Evolutionary conservation across 2,329 filamentous ascomycete species (phyloP).

Genomic region (Diaporthe sp.): DNA sequence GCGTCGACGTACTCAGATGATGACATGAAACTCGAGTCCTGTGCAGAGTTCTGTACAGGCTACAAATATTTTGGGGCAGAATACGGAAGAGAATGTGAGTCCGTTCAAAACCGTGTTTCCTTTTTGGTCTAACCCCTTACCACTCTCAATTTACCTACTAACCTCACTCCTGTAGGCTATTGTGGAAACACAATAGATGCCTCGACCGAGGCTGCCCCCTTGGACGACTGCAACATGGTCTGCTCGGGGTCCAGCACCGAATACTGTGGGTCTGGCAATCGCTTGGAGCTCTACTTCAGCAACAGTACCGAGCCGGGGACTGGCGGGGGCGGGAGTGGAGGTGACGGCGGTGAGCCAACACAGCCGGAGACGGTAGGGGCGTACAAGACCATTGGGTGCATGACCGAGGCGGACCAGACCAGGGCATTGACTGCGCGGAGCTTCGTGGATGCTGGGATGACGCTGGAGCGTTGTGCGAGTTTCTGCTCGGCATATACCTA

Average conservation of each 20-base stretch:
- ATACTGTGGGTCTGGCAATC: constrained; percentile 23
- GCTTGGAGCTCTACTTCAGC: constrained; percentile 19
- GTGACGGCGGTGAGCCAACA: constrained; percentile 3
- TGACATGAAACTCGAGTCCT: constrained; percentile 54
- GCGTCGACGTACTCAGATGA: constrained; percentile 49
- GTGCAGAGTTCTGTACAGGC: constrained; percentile 50
- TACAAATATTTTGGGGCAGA: constrained; percentile 54
- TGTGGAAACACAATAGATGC: constrained; percentile 53
- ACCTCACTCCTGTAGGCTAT: constrained; percentile 45
- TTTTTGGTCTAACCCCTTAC: not conserved
- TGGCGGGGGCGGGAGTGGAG: constrained; percentile 36
- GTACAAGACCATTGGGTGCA: constrained; percentile 38
- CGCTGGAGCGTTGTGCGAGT: constrained; percentile 30
- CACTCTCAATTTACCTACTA: constrained; percentile 29
- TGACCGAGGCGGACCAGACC: constrained; percentile 14
- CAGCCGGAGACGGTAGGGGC: constrained; percentile 43
- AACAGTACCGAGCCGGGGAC: constrained; percentile 1
- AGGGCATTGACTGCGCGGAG: constrained; percentile 11
- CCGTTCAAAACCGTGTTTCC: too few relatives aligned
- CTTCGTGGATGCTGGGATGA: constrained; percentile 21
- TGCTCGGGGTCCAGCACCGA: constrained; percentile 46
- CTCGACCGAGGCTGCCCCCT: constrained; percentile 48
- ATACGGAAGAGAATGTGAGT: constrained; percentile 53
- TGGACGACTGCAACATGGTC: constrained; percentile 53
- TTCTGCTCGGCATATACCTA: constrained; percentile 30